Evolutionary conservation across 805 yeast genomes (phyloP), one percentile per base, ranked within the genome.

Genomic region (Metschnikowia anglica): DNA sequence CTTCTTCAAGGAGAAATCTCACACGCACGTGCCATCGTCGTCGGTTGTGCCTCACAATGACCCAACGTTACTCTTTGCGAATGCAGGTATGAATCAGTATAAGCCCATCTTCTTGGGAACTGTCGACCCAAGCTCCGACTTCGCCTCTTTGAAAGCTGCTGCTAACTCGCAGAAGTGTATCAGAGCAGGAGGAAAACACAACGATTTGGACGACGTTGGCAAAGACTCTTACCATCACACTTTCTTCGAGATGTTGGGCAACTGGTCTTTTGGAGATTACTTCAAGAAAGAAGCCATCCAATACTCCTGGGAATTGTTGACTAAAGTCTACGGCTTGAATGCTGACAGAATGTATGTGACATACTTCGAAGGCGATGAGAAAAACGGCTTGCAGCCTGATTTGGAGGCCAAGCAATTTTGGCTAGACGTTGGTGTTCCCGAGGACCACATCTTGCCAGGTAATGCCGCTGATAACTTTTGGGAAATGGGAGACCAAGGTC

Each of bases 401-500:
- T 72, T 86, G 48, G 99, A 93, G 69, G 97, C 98, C 41, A 86
- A 86, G 64, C 72, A 85, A 57, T 70, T 79, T 49, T 93, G 99
- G 99, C 70, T 73, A 50, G 79, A 75, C 28, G 85, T 85, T 31
- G 99, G 99, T 56, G 95, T 91, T 43, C 76, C 83, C 25, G 96
- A 88, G 54, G 90, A 83, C 62, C 98, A 89, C 63, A 91, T 93
- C 55, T 73, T 93, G 53, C 96, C 97, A 16, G 99, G 99, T 44
- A 72, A 82, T 54, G 86, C 83, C 41, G 73, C 81, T 61, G 99
- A 93, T 65, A 93, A 93, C 71, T 93, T 93, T 69, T 93, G 99
- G 99, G 99, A 93, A 74, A 93, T 93, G 99, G 99, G 99, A 58
- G 99, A 95, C 62, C 98, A 91, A 73, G 99, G 99, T 54, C 99